Base-by-base conservation (phyloP, 2,329 filamentous ascomycete genomes). In the Stenocarpella maydis region DNA sequence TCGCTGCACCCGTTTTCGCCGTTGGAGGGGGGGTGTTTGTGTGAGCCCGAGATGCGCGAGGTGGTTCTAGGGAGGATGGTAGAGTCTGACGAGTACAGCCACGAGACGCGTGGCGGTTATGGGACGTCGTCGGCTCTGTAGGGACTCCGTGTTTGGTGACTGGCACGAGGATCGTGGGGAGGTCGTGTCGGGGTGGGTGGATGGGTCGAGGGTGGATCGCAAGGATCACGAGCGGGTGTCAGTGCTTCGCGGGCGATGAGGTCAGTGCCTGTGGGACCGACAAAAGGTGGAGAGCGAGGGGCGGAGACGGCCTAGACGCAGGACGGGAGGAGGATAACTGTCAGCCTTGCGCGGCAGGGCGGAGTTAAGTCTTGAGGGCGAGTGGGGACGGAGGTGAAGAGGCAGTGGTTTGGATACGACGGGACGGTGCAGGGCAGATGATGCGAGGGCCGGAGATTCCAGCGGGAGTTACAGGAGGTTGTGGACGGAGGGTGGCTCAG, bases 11-110 rank as follows among this genome's bases (percentile, higher is more conserved):
- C 77, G 77, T 79, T 74, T 77, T 74, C 75, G 75, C 72, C 70
- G 61, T 70, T 73, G 72, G 64, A 37, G 24, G 26, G 41, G 65
- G 43, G 52, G 52, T 68, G 69, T 71, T 37, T 68, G 68, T 71
- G 69, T 71, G 63, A 65, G 66, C 71, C 74, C 76, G 72, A 73
- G 76, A 68, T 72, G 71, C 70, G 71, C 72, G 69, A 72, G 72
- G 63, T 67, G 65, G 74, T 81, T 70, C 76, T 87, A 87, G 72
- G 85, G 86, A 80, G 86, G 86, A 74, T 88, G 85, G 74, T 84
- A 82, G 72, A 85, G 77, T 77, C 83, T 77, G 77, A 87, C 82
- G 77, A 84, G 78, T 75, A 81, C 76, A 81, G 84, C 84, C 78
- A 86, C 81, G 76, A 84, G 77, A 74, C 77, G 75, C 77, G 82